These are phyloP conservation scores for Heterobasidion occidentale DNA, from an alignment of 1,284 basidiomycete species.

Conservation along the genomic window DNA sequence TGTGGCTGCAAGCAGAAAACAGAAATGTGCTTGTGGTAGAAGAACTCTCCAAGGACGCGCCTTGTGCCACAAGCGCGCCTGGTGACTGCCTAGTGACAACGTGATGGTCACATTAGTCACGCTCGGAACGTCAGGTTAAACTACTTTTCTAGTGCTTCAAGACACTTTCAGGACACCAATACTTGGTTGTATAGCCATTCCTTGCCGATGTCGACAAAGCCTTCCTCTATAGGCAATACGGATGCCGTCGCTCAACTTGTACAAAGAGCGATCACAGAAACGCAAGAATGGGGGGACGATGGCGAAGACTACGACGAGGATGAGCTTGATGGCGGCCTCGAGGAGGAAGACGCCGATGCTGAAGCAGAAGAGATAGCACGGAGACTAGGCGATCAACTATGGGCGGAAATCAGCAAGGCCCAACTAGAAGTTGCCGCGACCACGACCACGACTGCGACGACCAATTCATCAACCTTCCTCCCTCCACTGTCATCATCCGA, in stretches of 20 bases:
- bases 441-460: not conserved
- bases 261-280: not conserved
- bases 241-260: no score
- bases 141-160: no score
- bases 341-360: slow-evolving; percentile 57
- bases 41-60: not conserved
- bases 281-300: slow-evolving; percentile 13
- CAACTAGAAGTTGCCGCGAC: slow-evolving; percentile 33
- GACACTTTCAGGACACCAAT: no score
- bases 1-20: not conserved
- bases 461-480: not conserved
- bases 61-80: not conserved
- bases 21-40: not conserved
- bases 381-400: slow-evolving; percentile 59
- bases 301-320: slow-evolving; percentile 34
- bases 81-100: not conserved
- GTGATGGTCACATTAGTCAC: no score
- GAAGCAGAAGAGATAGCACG: slow-evolving; percentile 66
- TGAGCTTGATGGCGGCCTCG: slow-evolving; percentile 29
- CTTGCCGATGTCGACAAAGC: not conserved
- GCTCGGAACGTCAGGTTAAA: no score
- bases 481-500: not conserved
- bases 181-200: no score
- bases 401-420: slow-evolving; percentile 62
- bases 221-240: no score